These are phyloP conservation scores for Chaetomidium leptoderma DNA, from an alignment of 495 filamentous ascomycete genomes.

Conservation along the genomic window DNA sequence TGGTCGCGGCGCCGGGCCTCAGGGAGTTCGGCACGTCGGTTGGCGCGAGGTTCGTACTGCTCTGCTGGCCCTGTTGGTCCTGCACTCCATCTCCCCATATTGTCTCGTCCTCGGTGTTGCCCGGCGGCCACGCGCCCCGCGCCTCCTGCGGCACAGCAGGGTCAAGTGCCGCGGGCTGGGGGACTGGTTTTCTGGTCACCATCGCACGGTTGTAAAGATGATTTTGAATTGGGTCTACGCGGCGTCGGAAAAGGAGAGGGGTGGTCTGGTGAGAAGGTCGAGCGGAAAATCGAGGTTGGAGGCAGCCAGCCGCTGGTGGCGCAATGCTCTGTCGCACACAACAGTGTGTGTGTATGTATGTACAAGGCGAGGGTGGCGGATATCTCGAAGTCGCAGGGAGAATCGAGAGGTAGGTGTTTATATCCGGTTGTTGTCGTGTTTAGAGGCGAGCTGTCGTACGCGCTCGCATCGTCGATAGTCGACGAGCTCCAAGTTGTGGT, in stretches of 20 bases:
- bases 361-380: neutral
- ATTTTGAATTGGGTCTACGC: neutral
- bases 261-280: neutral
- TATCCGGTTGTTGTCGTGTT: neutral
- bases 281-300: neutral
- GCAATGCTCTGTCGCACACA: neutral
- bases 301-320: neutral
- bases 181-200: constrained; percentile 39
- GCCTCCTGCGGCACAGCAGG: constrained; percentile 26
- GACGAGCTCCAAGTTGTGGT: neutral
- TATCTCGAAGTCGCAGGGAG: neutral
- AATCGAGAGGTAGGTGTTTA: neutral
- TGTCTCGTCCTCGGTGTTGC: constrained; percentile 34
- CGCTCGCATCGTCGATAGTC: neutral
- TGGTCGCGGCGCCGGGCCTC: constrained; percentile 25
- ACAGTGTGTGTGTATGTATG: no score
- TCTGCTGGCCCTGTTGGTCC: neutral
- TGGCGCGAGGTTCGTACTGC: neutral
- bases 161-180: constrained; percentile 29
- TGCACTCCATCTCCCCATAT: constrained; percentile 34
- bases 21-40: constrained; percentile 28
- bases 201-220: constrained; percentile 1
- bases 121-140: constrained; percentile 34
- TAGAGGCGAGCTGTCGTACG: neutral
- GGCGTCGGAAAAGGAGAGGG: neutral